Evolutionary conservation across 2,329 filamentous ascomycete species (phyloP).

Genomic region (Falciphora oryzae): DNA sequence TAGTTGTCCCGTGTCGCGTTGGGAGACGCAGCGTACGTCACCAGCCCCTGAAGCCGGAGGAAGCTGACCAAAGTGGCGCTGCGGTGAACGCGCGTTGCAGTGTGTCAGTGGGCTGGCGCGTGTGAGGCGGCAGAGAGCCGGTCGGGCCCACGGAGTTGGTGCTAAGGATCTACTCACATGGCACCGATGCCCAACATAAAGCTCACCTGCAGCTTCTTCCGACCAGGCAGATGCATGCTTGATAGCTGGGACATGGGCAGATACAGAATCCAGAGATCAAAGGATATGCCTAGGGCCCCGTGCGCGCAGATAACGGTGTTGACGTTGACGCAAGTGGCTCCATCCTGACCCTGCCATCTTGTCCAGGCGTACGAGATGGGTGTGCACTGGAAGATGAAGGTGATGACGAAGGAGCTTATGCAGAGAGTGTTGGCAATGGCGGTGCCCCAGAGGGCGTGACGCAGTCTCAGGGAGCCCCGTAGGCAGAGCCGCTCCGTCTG

Average conservation of each 20-base stretch:
- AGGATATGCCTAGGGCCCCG: conserved; percentile 43
- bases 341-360: conserved; percentile 40
- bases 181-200: conserved; percentile 42
- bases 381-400: conserved; percentile 43
- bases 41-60: conserved; percentile 24
- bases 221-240: conserved; percentile 34
- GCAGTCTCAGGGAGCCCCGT: conserved; percentile 21
- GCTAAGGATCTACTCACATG: conserved; percentile 20
- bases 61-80: conserved; percentile 28
- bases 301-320: conserved; percentile 45
- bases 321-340: conserved; percentile 42
- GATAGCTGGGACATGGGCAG: conserved; percentile 41
- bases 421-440: conserved; percentile 32
- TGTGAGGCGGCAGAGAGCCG: no score
- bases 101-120: neutral
- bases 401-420: conserved; percentile 35
- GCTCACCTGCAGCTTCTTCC: conserved; percentile 39
- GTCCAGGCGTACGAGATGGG: conserved; percentile 49
- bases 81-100: neutral
- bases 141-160: no score
- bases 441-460: conserved; percentile 35
- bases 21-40: conserved; percentile 21
- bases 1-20: conserved; percentile 26
- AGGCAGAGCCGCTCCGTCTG: neutral
- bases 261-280: conserved; percentile 46